These are phyloP conservation scores for Medicago ruthenica DNA, from an alignment of 306 rosid species.

Conservation along the genomic window DNA sequence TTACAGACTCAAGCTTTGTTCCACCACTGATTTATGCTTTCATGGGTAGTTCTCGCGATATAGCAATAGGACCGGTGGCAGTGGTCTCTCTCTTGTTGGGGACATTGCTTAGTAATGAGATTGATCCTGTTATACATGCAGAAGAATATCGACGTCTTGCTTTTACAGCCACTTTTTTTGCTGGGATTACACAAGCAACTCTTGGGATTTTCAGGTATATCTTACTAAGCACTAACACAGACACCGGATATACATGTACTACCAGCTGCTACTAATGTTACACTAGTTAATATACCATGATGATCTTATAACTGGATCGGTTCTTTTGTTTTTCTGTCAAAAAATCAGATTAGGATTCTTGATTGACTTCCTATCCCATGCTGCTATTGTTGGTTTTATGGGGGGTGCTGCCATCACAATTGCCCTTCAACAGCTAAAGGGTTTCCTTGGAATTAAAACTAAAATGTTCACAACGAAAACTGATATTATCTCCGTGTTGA, in stretches of 20 bases:
- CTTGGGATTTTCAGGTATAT: conserved; percentile 77
- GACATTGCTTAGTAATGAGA: conserved; percentile 73
- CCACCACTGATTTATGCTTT: conserved; percentile 91
- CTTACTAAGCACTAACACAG: not conserved
- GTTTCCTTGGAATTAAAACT: conserved; percentile 78
- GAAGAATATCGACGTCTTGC: conserved; percentile 75
- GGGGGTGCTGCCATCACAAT: conserved; percentile 99
- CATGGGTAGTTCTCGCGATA: conserved; percentile 98
- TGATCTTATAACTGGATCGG: conserved; percentile 4
- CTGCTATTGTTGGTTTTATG: conserved; percentile 98
- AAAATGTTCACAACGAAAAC: conserved; percentile 69
- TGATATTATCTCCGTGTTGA: conserved; percentile 76
- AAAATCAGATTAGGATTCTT: conserved; percentile 84
- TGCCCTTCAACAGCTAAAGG: conserved; percentile 96
- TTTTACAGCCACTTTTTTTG: conserved; percentile 96
- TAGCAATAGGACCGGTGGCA: conserved; percentile 97
- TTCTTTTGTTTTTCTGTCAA: not conserved
- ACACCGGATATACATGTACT: not conserved
- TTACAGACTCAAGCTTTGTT: conserved; percentile 90
- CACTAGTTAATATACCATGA: not conserved
- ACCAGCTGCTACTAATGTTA: conserved; percentile 24
- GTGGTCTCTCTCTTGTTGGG: conserved; percentile 95
- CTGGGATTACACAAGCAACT: conserved; percentile 91
- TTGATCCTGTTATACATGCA: conserved; percentile 57
- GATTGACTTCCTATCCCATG: conserved; percentile 96